These are phyloP conservation scores for Colletotrichum eleusines DNA, from an alignment of 2,329 filamentous ascomycete species.

Conservation along the genomic window DNA sequence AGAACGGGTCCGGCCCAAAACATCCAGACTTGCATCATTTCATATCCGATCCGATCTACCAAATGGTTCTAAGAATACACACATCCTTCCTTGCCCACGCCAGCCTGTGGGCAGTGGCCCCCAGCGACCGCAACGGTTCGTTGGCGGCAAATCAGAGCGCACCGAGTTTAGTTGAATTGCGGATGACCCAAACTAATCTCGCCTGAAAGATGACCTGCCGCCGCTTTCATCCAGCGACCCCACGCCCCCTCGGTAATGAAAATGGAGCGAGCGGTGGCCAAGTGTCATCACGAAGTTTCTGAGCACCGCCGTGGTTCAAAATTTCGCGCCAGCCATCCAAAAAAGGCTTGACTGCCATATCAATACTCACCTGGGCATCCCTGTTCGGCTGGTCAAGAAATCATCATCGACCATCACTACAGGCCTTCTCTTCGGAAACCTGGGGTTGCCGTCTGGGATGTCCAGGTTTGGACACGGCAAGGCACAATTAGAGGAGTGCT, in stretches of 20 bases:
- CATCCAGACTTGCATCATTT: conserved; percentile 40
- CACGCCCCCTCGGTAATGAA: conserved; percentile 40
- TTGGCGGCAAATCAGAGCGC: conserved; percentile 27
- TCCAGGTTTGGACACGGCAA: conserved; percentile 24
- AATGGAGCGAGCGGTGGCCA: conserved; percentile 35
- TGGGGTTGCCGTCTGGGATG: conserved; percentile 33
- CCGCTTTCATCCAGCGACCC: conserved; percentile 37
- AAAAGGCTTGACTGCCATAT: neutral
- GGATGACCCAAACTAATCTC: conserved; percentile 40
- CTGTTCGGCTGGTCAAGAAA: conserved; percentile 25
- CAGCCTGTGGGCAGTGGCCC: conserved; percentile 21
- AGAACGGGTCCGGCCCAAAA: conserved; percentile 40
- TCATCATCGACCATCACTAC: conserved; percentile 24
- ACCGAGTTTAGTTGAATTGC: conserved; percentile 34
- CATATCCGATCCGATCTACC: conserved; percentile 43
- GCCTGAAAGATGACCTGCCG: conserved; percentile 35
- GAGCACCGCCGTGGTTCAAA: conserved; percentile 24
- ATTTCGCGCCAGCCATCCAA: conserved; percentile 28
- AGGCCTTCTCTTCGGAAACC: conserved; percentile 25
- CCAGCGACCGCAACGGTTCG: conserved; percentile 8
- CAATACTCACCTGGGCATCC: conserved; percentile 22
- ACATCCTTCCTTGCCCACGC: conserved; percentile 17
- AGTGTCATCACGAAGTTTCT: conserved; percentile 35
- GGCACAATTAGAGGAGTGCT: conserved; percentile 18
- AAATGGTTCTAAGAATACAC: conserved; percentile 41